Percentiles rank a stretch among this genome's conserved stretches.
phyloP scores from a whole-genome alignment of 202 grass and related monocot species.

The Thinopyrum obtusiflorum region DNA sequence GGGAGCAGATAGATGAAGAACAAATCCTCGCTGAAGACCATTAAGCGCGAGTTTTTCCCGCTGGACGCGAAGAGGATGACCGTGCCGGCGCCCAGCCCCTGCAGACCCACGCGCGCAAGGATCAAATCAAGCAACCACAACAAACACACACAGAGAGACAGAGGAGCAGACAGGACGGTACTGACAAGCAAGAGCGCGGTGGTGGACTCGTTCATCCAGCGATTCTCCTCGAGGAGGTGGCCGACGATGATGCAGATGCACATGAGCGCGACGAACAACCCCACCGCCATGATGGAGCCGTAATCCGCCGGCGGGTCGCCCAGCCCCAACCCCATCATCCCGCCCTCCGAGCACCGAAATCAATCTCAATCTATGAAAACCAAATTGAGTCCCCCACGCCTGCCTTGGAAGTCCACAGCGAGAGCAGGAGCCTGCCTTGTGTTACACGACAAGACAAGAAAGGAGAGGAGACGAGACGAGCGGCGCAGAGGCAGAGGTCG shows the following conservation, averaged over 20 bases:
- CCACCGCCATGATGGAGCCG: slow-evolving; percentile 47
- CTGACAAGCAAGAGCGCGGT: slow-evolving; percentile 76
- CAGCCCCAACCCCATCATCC: slow-evolving; percentile 18
- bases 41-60: slow-evolving; percentile 52
- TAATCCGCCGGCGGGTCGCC: slow-evolving; percentile 42
- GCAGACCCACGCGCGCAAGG: neutral
- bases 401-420: neutral
- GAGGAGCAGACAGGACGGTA: neutral
- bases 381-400: neutral
- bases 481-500: neutral
- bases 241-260: slow-evolving; percentile 75
- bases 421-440: neutral
- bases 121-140: neutral
- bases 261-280: slow-evolving; percentile 68
- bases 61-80: slow-evolving; percentile 57
- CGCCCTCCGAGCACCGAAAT: neutral
- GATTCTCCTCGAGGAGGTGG: slow-evolving; percentile 77
- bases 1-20: slow-evolving; percentile 89
- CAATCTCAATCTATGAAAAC: neutral
- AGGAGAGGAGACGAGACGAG: too few species aligned
- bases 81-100: slow-evolving; percentile 63
- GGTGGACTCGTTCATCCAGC: slow-evolving; percentile 84
- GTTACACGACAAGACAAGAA: neutral
- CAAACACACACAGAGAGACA: neutral
- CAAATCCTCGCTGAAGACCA: slow-evolving; percentile 68